Evolutionary conservation across 176 grass and related monocot species (phyloP), one percentile per base, ranked within the genome.

Genomic region (Zoysia pacifica): DNA sequence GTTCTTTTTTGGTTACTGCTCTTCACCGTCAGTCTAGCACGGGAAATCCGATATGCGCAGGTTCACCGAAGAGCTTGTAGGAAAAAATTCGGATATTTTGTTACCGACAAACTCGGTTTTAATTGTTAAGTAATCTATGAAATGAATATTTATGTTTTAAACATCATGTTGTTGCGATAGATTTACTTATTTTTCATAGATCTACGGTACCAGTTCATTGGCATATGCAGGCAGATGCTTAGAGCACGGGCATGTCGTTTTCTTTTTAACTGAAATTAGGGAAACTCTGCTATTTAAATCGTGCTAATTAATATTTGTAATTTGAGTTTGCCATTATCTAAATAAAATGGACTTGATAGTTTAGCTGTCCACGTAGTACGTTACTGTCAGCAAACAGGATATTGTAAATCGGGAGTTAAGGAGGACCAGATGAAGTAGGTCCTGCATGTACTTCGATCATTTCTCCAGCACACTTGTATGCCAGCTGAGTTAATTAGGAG

Each of bases 311-410:
- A 36, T 36, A 45, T 35, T 58, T 35, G 60, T 9, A 45, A 28
- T 59, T 59, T 59, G 28, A 72, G 9, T 40, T 39, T 15, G 4
- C 10, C 3, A 7, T 3, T 68, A 0, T 28, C 28, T 28, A 28
- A 28, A 28, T 28, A 28, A 28, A 28, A 28, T 28, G 28, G 28
- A 28, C 28, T 28, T 28, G 28, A 28, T 0, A 28, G 28, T 28
- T 83, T 75, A 11, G 9, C 5, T 74, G 13, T 55, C 47, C 61
- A 74, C 66, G 8, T 15, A 12, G 18, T 40, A 44, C 48, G 47
- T 85, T 49, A 3, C 67, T 72, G 7, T 43, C 73, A 45, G 48
- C 28, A 61, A 38, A 62, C 11, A 70, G 54, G 28, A 77, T 19
- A 5, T 16, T 76, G 28, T 18, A 49, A 64, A 20, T 14, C 15